Conservation (phyloP, 1,284 basidiomycete species). For the Cystobasidiaceae sp. region DNA sequence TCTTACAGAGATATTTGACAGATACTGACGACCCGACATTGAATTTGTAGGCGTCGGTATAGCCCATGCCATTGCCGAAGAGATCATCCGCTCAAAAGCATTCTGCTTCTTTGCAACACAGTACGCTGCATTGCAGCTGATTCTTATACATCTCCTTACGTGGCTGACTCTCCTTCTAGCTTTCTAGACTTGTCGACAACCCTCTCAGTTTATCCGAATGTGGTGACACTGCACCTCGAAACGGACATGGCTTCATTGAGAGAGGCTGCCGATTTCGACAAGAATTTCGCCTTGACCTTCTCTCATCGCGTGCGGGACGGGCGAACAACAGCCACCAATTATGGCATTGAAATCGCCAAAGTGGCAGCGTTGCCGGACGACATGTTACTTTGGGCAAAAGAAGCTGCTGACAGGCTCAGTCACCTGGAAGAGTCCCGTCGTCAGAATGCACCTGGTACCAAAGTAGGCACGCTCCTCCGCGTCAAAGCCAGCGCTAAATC, state of each 20-base stretch:
- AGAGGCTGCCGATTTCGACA: conserved; percentile 49
- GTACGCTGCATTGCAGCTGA: too few relatives aligned
- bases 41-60: conserved; percentile 64
- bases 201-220: conserved; percentile 42
- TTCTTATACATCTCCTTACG: too few relatives aligned
- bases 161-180: too few relatives aligned
- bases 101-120: conserved; percentile 84
- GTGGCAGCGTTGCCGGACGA: conserved; percentile 71
- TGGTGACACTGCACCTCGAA: conserved; percentile 67
- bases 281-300: conserved; percentile 65
- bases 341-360: conserved; percentile 67
- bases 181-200: conserved; percentile 57
- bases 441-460: conserved; percentile 58
- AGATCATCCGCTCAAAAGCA: conserved; percentile 64
- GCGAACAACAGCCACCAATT: conserved; percentile 43
- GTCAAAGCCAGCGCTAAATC: too few relatives aligned
- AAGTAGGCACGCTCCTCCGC: conserved; percentile 40
- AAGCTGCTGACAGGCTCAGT: conserved; percentile 59
- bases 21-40: conserved; percentile 75
- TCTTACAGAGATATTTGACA: conserved; percentile 53
- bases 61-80: conserved; percentile 85
- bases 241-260: conserved; percentile 57
- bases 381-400: conserved; percentile 58
- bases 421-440: conserved; percentile 58
- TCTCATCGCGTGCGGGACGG: conserved; percentile 49